Evolutionary conservation across 768 basidiomycete genomes (phyloP).

Genomic region (Rhizopogon roseolus): DNA sequence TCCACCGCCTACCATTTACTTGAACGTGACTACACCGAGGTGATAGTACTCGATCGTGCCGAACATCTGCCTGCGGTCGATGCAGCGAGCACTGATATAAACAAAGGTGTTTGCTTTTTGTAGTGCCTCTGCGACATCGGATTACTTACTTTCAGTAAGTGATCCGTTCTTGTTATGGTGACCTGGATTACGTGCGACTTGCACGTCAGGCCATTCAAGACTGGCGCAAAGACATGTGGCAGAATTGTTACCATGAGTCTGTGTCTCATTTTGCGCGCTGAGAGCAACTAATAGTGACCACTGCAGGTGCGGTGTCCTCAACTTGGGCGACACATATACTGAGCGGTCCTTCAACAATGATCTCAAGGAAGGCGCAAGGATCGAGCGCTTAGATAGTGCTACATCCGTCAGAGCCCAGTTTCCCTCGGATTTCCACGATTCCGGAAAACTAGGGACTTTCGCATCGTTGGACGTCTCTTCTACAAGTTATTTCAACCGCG

Average conservation of each 20-base stretch:
- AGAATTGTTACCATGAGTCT: constrained; percentile 80
- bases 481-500: constrained; percentile 65
- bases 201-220: constrained; percentile 70
- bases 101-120: constrained; percentile 23
- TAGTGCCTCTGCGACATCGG: background rate
- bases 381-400: constrained; percentile 26
- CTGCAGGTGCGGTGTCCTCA: constrained; percentile 22
- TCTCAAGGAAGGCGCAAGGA: constrained; percentile 45
- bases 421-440: constrained; percentile 10
- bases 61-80: constrained; percentile 71
- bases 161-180: constrained; percentile 69
- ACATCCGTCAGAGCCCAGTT: constrained; percentile 14
- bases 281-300: background rate
- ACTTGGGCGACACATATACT: constrained; percentile 35
- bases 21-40: constrained; percentile 55
- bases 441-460: constrained; percentile 8
- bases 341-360: constrained; percentile 62
- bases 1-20: constrained; percentile 84
- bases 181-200: constrained; percentile 63
- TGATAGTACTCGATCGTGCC: constrained; percentile 77
- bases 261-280: constrained; percentile 26
- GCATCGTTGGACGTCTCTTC: constrained; percentile 20
- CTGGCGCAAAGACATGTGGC: constrained; percentile 74
- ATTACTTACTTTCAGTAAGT: constrained; percentile 35
- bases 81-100: constrained; percentile 62